phyloP scores from a whole-genome alignment of 192 early-diverging fungal genomes.

The Obelidium mucronatum region DNA sequence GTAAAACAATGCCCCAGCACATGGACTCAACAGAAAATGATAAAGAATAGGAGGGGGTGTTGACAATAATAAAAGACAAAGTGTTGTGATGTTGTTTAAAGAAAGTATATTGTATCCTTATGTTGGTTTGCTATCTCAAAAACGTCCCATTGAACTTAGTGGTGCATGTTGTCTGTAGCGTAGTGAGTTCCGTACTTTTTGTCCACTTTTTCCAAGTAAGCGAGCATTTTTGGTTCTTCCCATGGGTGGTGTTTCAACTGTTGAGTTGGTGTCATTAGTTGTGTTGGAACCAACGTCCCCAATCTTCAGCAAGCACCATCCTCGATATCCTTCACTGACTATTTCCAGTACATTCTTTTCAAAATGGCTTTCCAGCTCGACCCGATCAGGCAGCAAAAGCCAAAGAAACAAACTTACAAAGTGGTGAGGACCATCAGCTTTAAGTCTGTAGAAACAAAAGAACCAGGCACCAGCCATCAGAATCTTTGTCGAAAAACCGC shows the following conservation, averaged over 20 bases:
- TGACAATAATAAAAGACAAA: too few species aligned
- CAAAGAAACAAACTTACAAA: slow-evolving; percentile 51
- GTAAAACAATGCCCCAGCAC: slow-evolving; percentile 1
- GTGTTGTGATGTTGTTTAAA: too few species aligned
- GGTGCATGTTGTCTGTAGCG: slow-evolving; percentile 62
- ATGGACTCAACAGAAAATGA: not conserved
- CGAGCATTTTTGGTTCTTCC: slow-evolving; percentile 58
- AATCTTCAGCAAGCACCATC: too few species aligned
- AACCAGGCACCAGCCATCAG: slow-evolving; percentile 55
- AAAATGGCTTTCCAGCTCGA: too few species aligned
- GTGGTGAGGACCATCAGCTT: slow-evolving; percentile 62
- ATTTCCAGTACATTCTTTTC: too few species aligned
- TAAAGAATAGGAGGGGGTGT: too few species aligned
- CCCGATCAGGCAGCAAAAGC: too few species aligned
- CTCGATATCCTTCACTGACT: too few species aligned
- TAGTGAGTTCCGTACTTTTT: slow-evolving; percentile 63
- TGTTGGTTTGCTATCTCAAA: too few species aligned
- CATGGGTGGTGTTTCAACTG: slow-evolving; percentile 61
- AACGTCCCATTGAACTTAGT: too few species aligned
- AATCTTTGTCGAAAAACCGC: slow-evolving; percentile 42
- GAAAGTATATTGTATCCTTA: too few species aligned
- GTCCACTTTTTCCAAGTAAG: slow-evolving; percentile 62
- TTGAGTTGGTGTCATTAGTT: not conserved
- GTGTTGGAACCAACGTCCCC: too few species aligned
- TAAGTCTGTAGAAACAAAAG: slow-evolving; percentile 58